These are phyloP conservation scores for Aspergillus sojae DNA, from an alignment of 2,329 filamentous ascomycete species.

Conservation along the genomic window DNA sequence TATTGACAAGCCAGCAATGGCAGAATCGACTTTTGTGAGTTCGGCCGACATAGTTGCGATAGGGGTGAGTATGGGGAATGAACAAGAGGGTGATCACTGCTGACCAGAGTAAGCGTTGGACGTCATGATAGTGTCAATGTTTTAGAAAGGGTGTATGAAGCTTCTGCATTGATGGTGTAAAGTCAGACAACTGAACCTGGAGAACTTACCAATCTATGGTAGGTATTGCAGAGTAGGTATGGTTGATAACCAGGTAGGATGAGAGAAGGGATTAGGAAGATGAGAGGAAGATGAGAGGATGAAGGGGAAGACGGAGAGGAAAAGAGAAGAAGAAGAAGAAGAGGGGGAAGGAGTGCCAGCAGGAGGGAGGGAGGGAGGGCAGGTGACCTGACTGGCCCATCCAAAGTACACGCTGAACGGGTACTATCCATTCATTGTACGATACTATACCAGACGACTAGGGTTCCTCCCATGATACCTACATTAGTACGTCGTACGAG, in stretches of 20 bases:
- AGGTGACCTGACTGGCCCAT: slow-evolving; percentile 34
- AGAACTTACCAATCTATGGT: slow-evolving; percentile 15
- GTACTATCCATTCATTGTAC: slow-evolving; percentile 6
- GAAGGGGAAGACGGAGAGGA: slow-evolving; percentile 10
- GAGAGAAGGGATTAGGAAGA: slow-evolving; percentile 10
- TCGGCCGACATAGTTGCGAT: slow-evolving; percentile 59
- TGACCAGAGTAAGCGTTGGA: neutral
- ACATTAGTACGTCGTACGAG: slow-evolving; percentile 7
- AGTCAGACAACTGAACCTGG: neutral
- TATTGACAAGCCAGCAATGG: slow-evolving; percentile 75
- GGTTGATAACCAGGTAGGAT: slow-evolving; percentile 11
- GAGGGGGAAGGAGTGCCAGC: slow-evolving; percentile 12
- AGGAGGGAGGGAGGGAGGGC: slow-evolving; percentile 24
- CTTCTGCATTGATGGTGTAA: neutral
- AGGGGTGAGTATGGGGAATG: neutral
- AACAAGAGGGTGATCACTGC: slow-evolving; percentile 8
- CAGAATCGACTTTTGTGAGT: slow-evolving; percentile 88
- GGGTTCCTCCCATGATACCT: neutral
- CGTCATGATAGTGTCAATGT: neutral
- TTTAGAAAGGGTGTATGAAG: neutral
- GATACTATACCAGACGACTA: slow-evolving; percentile 1
- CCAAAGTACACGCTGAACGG: slow-evolving; percentile 5
- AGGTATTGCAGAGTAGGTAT: slow-evolving; percentile 1
- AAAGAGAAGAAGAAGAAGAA: slow-evolving; percentile 7
- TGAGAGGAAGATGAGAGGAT: slow-evolving; percentile 7